Percentiles rank a stretch among this genome's conserved stretches.
Conservation (phyloP, 805 yeast genomes). For the Metschnikowia kofuensis region DNA sequence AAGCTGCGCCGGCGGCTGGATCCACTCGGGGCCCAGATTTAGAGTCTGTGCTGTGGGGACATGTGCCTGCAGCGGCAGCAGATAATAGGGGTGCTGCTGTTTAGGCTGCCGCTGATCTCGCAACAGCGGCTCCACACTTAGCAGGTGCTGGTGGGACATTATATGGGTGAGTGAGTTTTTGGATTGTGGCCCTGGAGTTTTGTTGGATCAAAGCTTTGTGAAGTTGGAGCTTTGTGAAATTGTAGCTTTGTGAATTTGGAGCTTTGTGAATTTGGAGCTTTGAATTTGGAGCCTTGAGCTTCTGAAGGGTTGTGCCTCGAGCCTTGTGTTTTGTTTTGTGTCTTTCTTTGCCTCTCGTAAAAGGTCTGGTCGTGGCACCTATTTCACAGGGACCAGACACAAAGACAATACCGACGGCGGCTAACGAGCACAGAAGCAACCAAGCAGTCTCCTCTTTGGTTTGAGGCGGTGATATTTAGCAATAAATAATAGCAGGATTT, state of each 20-base stretch:
- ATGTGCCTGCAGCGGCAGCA: not conserved
- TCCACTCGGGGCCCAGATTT: conserved; percentile 6
- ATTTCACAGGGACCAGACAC: too few relatives aligned
- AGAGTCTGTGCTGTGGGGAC: not conserved
- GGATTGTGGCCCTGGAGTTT: not conserved
- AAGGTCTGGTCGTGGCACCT: too few relatives aligned
- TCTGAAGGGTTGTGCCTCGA: too few relatives aligned
- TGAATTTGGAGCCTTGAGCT: not conserved
- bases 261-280: not conserved
- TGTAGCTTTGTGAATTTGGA: not conserved
- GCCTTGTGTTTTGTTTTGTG: too few relatives aligned
- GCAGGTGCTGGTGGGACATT: conserved; percentile 7
- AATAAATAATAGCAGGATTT: not conserved
- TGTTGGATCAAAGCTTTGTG: not conserved
- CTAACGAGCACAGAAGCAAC: too few relatives aligned
- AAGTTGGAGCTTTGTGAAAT: not conserved
- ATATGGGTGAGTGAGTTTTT: not conserved
- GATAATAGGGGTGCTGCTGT: not conserved
- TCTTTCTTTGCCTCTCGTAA: too few relatives aligned
- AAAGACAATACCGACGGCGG: too few relatives aligned
- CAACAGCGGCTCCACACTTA: conserved; percentile 8
- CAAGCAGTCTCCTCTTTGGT: too few relatives aligned
- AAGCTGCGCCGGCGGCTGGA: conserved; percentile 19
- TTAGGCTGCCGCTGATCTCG: conserved; percentile 1
- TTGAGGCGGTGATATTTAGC: too few relatives aligned